Base-by-base conservation (phyloP, 2,329 filamentous ascomycete species). In the Fusarium domesticum region DNA sequence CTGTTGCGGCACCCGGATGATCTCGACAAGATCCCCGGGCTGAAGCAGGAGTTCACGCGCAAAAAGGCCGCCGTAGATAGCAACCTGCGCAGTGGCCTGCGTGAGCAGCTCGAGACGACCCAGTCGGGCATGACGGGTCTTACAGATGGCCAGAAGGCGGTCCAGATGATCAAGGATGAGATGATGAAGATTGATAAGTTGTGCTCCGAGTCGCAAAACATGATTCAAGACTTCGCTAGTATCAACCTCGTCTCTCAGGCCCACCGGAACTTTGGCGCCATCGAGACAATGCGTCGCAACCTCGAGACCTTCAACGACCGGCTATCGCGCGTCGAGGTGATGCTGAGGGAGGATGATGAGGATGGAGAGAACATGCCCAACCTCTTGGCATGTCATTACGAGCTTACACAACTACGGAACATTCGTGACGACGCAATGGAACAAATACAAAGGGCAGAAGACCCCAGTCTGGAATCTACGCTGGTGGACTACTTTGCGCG, bases 161-260 rank as follows among this genome's bases (percentile, higher is more conserved):
- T 98, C 28, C 86, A 89, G 64, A 81, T 87, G 59, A 96, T 96
- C 70, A 96, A 95, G 69, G 92, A 97, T 56, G 93, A 98, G 73
- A 93, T 98, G 82, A 90, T 95, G 76, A 95, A 92, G 71, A 97
- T 98, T 61, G 93, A 98, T 73, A 90, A 89, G 71, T 81, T 98
- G 53, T 98, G 93, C 72, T 90, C 91, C 52, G 95, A 98, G 70
- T 91, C 91, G 42, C 92, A 97, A 73, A 89, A 89, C 65, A 96
- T 96, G 83, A 96, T 98, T 62, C 84, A 87, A 62, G 93, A 98
- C 73, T 97, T 98, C 69, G 85, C 87, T 28, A 89, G 89, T 63
- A 93, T 95, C 75, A 93, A 95, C 66, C 74, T 89, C 49, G 87
- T 95, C 42, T 92, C 92, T 43, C 89, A 96, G 69, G 93, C 95